Conservation (phyloP, 2,329 filamentous ascomycete species). For the Cadophora sp. region DNA sequence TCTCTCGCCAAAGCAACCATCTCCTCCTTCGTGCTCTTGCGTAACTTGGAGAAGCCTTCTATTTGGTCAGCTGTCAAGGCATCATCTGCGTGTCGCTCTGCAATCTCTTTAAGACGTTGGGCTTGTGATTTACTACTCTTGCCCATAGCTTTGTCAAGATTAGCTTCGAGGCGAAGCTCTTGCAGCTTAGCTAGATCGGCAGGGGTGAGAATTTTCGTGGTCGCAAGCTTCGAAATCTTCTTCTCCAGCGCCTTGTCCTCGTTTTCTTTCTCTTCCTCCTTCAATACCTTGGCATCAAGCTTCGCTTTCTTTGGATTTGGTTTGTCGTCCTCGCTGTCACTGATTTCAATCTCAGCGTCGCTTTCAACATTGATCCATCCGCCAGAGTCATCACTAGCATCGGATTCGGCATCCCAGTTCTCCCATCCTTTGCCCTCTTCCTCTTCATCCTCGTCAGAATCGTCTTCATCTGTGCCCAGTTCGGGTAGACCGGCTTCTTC, state of each 20-base stretch:
- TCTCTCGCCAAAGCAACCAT: constrained; percentile 83
- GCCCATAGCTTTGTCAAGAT: constrained; percentile 68
- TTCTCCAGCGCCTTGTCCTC: constrained; percentile 47
- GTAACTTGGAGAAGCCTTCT: constrained; percentile 80
- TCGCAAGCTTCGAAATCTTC: constrained; percentile 78
- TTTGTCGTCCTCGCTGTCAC: constrained; percentile 77
- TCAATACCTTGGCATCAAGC: constrained; percentile 47
- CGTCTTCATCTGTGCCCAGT: constrained; percentile 64
- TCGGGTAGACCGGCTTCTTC: constrained; percentile 71
- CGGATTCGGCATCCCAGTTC: constrained; percentile 48
- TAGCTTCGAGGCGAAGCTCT: constrained; percentile 79
- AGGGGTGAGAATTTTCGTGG: constrained; percentile 90
- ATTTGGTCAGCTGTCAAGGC: constrained; percentile 91
- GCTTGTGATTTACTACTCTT: constrained; percentile 51
- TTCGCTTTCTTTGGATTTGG: constrained; percentile 71
- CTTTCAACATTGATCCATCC: constrained; percentile 93
- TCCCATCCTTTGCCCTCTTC: constrained; percentile 39
- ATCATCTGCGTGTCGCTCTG: constrained; percentile 79
- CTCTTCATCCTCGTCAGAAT: constrained; percentile 60
- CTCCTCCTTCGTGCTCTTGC: constrained; percentile 90
- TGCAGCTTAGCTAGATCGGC: constrained; percentile 95
- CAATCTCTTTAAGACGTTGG: constrained; percentile 47
- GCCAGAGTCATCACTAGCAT: constrained; percentile 72
- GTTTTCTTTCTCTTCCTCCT: constrained; percentile 53
- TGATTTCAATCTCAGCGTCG: constrained; percentile 79